Evolutionary conservation across 768 basidiomycete species (phyloP).

Genomic region (Mycena vitilis): DNA sequence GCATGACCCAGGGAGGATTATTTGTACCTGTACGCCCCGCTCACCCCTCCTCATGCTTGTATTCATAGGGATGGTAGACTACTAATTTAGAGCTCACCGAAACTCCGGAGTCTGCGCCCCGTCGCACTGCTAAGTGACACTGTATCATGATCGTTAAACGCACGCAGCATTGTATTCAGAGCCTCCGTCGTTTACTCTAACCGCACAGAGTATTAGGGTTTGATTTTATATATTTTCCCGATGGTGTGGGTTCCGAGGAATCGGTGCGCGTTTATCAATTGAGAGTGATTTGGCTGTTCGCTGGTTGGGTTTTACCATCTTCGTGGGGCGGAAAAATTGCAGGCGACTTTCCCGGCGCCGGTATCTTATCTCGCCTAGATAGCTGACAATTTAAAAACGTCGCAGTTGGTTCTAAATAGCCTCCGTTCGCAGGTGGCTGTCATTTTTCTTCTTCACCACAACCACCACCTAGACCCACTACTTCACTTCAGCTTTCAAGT

Average conservation of each 20-base stretch:
- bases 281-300: neutral
- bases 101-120: neutral
- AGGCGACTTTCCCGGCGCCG: neutral
- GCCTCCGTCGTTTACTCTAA: neutral
- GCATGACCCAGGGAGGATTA: conserved; percentile 17
- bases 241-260: neutral
- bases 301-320: neutral
- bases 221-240: neutral
- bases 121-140: neutral
- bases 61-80: neutral
- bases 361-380: too few species aligned
- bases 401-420: too few species aligned
- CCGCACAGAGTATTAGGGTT: neutral
- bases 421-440: too few species aligned
- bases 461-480: conserved; percentile 5
- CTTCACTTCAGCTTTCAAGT: neutral
- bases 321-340: too few species aligned
- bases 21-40: conserved; percentile 1
- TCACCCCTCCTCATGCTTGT: neutral
- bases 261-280: neutral
- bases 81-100: conserved; percentile 18
- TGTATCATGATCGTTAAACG: neutral
- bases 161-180: conserved; percentile 9
- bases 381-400: too few species aligned
- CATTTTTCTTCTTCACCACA: neutral